phyloP scores from a whole-genome alignment of 495 filamentous ascomycete species.

The Penicillium longicatenatum region DNA sequence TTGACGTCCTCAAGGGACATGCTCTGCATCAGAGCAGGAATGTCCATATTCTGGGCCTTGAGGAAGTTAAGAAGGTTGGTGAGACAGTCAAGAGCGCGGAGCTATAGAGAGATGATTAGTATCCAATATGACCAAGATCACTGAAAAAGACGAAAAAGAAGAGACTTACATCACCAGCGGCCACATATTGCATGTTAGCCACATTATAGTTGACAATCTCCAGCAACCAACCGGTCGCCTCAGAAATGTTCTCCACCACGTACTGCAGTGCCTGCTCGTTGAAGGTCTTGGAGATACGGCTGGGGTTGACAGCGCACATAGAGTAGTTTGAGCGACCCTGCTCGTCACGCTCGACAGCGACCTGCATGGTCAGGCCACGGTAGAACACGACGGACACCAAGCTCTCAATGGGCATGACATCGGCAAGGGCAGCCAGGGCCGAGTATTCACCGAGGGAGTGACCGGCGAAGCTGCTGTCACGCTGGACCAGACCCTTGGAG shows the following conservation, averaged over 20 bases:
- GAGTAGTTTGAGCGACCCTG: constrained; percentile 93
- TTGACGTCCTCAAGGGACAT: constrained; percentile 84
- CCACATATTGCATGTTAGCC: constrained; percentile 97
- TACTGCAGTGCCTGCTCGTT: constrained; percentile 96
- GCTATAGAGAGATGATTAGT: constrained; percentile 42
- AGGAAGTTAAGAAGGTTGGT: constrained; percentile 91
- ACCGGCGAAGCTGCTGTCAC: constrained; percentile 94
- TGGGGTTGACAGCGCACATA: constrained; percentile 99
- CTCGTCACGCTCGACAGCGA: constrained; percentile 95
- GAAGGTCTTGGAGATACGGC: constrained; percentile 95
- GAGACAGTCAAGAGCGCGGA: constrained; percentile 92
- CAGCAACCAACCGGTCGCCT: constrained; percentile 89
- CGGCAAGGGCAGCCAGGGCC: constrained; percentile 90
- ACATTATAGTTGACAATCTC: constrained; percentile 99
- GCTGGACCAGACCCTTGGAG: constrained; percentile 91
- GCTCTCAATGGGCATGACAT: constrained; percentile 99
- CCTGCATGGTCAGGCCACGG: constrained; percentile 98
- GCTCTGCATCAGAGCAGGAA: constrained; percentile 83
- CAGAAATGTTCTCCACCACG: constrained; percentile 88
- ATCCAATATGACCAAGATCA: constrained; percentile 3
- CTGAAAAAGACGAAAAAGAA: neutral
- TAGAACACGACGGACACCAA: constrained; percentile 99
- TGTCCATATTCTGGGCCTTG: constrained; percentile 94
- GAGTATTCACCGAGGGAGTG: constrained; percentile 99
- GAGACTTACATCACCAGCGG: constrained; percentile 75